These are phyloP conservation scores for Emmonsiellopsis sp. DNA, from an alignment of 2,329 filamentous ascomycete species.

Conservation along the genomic window DNA sequence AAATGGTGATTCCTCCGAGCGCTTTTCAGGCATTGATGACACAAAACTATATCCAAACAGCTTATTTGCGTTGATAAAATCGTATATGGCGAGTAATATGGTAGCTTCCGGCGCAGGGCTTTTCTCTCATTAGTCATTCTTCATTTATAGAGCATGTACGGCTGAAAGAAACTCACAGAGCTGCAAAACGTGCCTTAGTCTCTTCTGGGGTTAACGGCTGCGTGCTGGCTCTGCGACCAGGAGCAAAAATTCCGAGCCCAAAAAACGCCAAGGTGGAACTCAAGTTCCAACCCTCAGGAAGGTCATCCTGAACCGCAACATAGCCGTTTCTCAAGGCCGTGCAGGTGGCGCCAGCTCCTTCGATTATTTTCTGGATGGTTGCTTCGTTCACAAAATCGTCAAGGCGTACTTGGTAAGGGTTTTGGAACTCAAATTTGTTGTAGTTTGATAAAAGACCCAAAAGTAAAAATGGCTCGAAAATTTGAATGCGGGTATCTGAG, in stretches of 20 bases:
- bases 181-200: constrained; percentile 69
- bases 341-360: constrained; percentile 66
- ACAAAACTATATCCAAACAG: constrained; percentile 84
- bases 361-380: constrained; percentile 73
- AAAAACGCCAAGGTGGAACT: constrained; percentile 74
- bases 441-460: constrained; percentile 89
- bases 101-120: constrained; percentile 75
- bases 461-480: constrained; percentile 68
- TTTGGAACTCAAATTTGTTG: constrained; percentile 98
- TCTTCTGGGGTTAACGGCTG: constrained; percentile 65
- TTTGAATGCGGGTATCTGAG: constrained; percentile 53
- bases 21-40: constrained; percentile 50
- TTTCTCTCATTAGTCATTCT: constrained; percentile 16
- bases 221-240: constrained; percentile 53
- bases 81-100: constrained; percentile 76
- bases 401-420: constrained; percentile 83
- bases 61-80: constrained; percentile 91
- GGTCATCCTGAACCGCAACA: constrained; percentile 77
- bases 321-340: constrained; percentile 62
- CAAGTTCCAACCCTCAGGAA: constrained; percentile 82
- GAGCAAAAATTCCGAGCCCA: constrained; percentile 67
- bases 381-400: constrained; percentile 93
- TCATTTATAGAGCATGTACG: constrained; percentile 10
- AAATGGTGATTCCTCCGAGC: constrained; percentile 63
- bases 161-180: constrained; percentile 52